Evolutionary conservation across 2,329 filamentous ascomycete species (phyloP).

Genomic region (Geosmithia morbida): DNA sequence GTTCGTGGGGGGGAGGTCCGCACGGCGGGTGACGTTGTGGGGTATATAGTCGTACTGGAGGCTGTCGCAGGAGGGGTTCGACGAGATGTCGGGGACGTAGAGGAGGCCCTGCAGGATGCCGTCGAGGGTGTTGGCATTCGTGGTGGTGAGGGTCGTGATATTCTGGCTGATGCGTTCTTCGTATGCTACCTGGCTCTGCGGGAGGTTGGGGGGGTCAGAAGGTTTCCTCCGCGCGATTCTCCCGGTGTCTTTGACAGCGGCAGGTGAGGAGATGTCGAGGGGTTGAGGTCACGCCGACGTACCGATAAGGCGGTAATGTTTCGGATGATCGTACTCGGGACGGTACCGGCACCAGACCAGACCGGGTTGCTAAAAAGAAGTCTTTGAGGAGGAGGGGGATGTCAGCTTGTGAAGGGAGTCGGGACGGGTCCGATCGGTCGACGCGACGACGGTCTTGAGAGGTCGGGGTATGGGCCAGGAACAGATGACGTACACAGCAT

Average conservation of each 20-base stretch:
- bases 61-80: slow-evolving; percentile 45
- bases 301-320: slow-evolving; percentile 44
- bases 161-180: slow-evolving; percentile 37
- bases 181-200: slow-evolving; percentile 32
- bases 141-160: slow-evolving; percentile 63
- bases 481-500: slow-evolving; percentile 28
- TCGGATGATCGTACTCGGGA: slow-evolving; percentile 37
- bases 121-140: slow-evolving; percentile 42
- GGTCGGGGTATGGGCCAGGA: background rate
- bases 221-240: too few relatives aligned
- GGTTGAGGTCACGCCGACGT: slow-evolving; percentile 11
- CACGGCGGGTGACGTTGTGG: slow-evolving; percentile 55
- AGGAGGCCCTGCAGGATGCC: slow-evolving; percentile 62
- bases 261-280: background rate
- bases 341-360: slow-evolving; percentile 32
- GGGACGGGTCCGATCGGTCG: too few relatives aligned
- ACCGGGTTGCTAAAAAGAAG: slow-evolving; percentile 46
- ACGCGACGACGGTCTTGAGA: too few relatives aligned
- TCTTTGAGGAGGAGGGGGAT: slow-evolving; percentile 16
- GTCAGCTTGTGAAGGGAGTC: background rate
- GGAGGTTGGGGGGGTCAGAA: background rate
- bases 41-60: slow-evolving; percentile 55
- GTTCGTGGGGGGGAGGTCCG: slow-evolving; percentile 52
- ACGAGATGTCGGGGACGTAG: slow-evolving; percentile 62
- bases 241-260: background rate